phyloP scores from a whole-genome alignment of 1,139 yeast genomes.

The Torulaspora globosa region DNA sequence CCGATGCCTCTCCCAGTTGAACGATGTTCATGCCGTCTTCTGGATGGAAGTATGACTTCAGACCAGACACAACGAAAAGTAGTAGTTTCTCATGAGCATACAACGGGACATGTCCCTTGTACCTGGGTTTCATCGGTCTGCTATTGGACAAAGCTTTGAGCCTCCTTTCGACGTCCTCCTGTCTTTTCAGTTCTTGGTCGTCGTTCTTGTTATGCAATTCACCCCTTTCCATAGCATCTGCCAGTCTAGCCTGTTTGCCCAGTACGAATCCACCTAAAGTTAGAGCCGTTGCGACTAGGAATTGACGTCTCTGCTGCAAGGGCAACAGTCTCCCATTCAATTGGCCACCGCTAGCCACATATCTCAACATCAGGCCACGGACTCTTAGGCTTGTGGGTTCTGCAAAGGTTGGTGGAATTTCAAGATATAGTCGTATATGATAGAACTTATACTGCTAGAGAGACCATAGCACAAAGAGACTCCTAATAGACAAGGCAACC shows the following conservation, averaged over 20 bases:
- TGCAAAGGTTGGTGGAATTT: background rate
- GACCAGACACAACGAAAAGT: conserved; percentile 68
- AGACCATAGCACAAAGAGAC: background rate
- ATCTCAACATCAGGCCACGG: background rate
- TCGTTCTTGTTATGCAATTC: conserved; percentile 39
- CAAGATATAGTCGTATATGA: background rate
- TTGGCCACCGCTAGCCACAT: background rate
- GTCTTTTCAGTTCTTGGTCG: conserved; percentile 22
- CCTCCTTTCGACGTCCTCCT: conserved; percentile 34
- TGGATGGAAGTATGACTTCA: conserved; percentile 84
- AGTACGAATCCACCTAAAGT: conserved; percentile 38
- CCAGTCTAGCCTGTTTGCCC: conserved; percentile 50
- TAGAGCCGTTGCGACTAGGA: conserved; percentile 31
- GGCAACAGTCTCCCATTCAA: background rate
- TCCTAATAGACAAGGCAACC: background rate
- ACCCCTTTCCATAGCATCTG: conserved; percentile 56
- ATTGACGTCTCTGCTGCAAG: conserved; percentile 20
- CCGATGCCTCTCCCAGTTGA: conserved; percentile 93
- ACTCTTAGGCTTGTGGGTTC: background rate
- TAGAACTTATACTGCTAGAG: background rate
- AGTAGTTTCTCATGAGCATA: conserved; percentile 57
- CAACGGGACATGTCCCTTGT: conserved; percentile 81
- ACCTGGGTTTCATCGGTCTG: conserved; percentile 45
- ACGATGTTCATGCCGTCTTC: conserved; percentile 60
- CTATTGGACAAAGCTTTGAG: conserved; percentile 22